These are phyloP conservation scores for Arthroderma sp. DNA, from an alignment of 2,329 filamentous ascomycete genomes.

Conservation along the genomic window DNA sequence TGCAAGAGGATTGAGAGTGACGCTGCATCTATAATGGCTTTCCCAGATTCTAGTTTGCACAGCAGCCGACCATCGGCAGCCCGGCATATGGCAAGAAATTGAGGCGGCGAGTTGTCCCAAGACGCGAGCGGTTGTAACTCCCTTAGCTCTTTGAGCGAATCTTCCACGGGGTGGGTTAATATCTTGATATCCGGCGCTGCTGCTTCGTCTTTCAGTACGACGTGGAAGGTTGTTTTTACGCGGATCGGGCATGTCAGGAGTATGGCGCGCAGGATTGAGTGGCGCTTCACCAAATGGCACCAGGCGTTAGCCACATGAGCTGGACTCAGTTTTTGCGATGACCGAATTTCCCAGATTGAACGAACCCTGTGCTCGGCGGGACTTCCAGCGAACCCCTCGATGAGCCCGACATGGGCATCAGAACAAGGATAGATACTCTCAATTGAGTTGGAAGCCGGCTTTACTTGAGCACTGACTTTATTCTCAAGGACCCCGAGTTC, in stretches of 20 bases:
- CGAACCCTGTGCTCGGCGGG: background rate
- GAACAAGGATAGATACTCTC: slow-evolving; percentile 23
- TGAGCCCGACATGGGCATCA: background rate
- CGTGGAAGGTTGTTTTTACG: slow-evolving; percentile 23
- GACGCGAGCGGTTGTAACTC: slow-evolving; percentile 12
- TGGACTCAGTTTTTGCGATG: too few relatives aligned
- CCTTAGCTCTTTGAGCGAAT: slow-evolving; percentile 13
- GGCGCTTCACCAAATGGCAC: slow-evolving; percentile 19
- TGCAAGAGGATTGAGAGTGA: slow-evolving; percentile 20
- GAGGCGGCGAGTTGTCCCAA: slow-evolving; percentile 19
- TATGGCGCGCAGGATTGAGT: slow-evolving; percentile 20
- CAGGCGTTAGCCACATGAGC: slow-evolving; percentile 18
- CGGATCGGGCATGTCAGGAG: slow-evolving; percentile 22
- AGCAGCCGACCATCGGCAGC: slow-evolving; percentile 18
- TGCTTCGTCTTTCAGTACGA: slow-evolving; percentile 16
- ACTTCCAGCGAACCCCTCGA: background rate
- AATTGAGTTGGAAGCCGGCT: slow-evolving; percentile 19
- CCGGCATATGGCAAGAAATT: slow-evolving; percentile 23
- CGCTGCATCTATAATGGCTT: slow-evolving; percentile 24
- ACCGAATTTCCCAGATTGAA: too few relatives aligned
- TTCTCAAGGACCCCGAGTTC: slow-evolving; percentile 25
- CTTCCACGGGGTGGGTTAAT: slow-evolving; percentile 18
- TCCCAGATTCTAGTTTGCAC: slow-evolving; percentile 24
- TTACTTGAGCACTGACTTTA: slow-evolving; percentile 23
- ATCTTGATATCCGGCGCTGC: slow-evolving; percentile 13